These are phyloP conservation scores for Eimeria brunetti DNA, from an alignment of 169 alveolate species.

Conservation along the genomic window DNA sequence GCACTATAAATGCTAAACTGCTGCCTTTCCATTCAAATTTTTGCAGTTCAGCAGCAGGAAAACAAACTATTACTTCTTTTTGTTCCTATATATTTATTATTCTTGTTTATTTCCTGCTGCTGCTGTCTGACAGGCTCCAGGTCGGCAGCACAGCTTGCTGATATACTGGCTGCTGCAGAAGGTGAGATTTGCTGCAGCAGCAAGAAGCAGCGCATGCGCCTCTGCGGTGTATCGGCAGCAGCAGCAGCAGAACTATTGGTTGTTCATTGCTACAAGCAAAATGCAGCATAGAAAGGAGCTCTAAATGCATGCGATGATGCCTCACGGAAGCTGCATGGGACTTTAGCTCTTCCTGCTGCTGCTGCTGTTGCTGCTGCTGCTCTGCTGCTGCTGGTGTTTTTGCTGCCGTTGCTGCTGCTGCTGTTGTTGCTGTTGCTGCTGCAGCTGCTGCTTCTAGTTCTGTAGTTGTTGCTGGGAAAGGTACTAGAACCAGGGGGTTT, in stretches of 20 bases:
- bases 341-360: too few relatives aligned
- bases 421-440: too few relatives aligned
- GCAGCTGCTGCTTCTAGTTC: too few relatives aligned
- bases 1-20: not conserved
- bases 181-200: slow-evolving; percentile 21
- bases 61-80: too few relatives aligned
- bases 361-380: too few relatives aligned
- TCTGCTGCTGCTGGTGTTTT: too few relatives aligned
- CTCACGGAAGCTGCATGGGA: not conserved
- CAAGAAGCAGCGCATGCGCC: too few relatives aligned
- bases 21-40: not conserved
- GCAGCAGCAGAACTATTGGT: not conserved
- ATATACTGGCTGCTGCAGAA: slow-evolving; percentile 38
- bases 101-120: not conserved
- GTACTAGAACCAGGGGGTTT: not conserved
- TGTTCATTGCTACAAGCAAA: not conserved
- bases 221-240: not conserved
- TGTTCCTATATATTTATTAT: not conserved
- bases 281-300: not conserved
- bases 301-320: too few relatives aligned
- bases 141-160: slow-evolving; percentile 4
- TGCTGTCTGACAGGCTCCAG: not conserved
- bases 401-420: too few relatives aligned
- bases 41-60: not conserved
- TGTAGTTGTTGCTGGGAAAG: too few relatives aligned